These are phyloP conservation scores for Panicum virgatum DNA, from an alignment of 202 grass and related monocot genomes.

Conservation along the genomic window DNA sequence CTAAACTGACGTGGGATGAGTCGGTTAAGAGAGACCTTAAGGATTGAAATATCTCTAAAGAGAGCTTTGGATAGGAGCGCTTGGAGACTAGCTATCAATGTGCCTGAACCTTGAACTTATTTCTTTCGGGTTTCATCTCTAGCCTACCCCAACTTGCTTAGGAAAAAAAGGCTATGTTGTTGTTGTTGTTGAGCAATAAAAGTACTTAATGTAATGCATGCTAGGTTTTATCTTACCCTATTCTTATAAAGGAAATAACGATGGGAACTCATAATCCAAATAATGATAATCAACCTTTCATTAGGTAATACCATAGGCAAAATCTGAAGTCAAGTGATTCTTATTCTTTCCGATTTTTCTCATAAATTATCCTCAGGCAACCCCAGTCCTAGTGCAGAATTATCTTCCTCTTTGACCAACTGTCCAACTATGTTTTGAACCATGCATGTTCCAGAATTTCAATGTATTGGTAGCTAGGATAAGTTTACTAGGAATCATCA, in stretches of 20 bases:
- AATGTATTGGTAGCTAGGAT: neutral
- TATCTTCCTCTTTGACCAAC: neutral
- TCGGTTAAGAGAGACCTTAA: too few relatives aligned
- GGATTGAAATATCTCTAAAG: too few relatives aligned
- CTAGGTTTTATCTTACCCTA: neutral
- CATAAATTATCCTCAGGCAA: neutral
- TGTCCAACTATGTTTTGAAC: conserved; percentile 1
- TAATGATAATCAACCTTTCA: conserved; percentile 10
- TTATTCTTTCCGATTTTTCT: neutral
- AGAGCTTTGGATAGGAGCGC: too few relatives aligned
- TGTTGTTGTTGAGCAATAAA: too few relatives aligned
- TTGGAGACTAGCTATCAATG: too few relatives aligned
- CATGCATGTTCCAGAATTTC: conserved; percentile 10
- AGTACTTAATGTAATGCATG: neutral
- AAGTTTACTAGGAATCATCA: neutral
- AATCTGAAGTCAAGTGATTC: neutral
- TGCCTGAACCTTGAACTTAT: too few relatives aligned
- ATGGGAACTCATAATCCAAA: neutral
- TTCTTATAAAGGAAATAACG: conserved; percentile 8
- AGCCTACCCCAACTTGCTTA: too few relatives aligned
- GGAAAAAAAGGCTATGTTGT: too few relatives aligned
- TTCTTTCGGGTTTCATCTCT: too few relatives aligned
- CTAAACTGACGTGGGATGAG: too few relatives aligned
- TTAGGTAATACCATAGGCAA: neutral
- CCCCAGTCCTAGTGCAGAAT: neutral